These are phyloP conservation scores for Xylaria sp. DNA, from an alignment of 495 filamentous ascomycete genomes.

Conservation along the genomic window DNA sequence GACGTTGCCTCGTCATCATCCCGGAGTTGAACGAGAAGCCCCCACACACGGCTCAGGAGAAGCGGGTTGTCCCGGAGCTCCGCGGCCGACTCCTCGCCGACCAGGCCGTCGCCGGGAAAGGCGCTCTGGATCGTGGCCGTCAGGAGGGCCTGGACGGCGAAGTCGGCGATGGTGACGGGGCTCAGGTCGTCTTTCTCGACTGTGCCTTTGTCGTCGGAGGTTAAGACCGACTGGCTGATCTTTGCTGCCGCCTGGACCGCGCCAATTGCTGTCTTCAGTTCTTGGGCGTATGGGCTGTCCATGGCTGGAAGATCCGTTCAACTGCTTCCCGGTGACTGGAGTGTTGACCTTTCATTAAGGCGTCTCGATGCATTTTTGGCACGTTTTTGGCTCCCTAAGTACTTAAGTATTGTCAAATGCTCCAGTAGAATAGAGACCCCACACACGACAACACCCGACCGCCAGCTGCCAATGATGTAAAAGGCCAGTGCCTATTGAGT, in stretches of 20 bases:
- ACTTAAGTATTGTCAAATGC: too few relatives aligned
- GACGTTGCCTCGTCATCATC: conserved; percentile 37
- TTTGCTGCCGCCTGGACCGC: conserved; percentile 46
- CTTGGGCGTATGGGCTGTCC: conserved; percentile 47
- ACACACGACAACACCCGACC: not conserved
- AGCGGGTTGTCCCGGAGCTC: conserved; percentile 56
- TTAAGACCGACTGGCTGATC: conserved; percentile 47
- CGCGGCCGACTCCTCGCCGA: conserved; percentile 67
- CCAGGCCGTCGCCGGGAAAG: conserved; percentile 65
- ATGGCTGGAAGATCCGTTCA: conserved; percentile 25
- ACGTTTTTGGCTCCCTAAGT: too few relatives aligned
- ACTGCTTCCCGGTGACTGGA: not conserved
- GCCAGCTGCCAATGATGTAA: not conserved
- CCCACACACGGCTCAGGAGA: conserved; percentile 62
- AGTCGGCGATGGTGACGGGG: conserved; percentile 73
- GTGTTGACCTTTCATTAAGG: not conserved
- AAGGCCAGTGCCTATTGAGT: not conserved
- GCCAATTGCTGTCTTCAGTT: conserved; percentile 39
- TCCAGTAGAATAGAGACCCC: not conserved
- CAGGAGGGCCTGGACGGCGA: conserved; percentile 69
- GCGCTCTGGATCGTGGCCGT: conserved; percentile 58
- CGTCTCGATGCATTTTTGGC: not conserved
- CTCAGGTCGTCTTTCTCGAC: conserved; percentile 63
- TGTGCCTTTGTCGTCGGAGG: conserved; percentile 41
- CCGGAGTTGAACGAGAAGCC: conserved; percentile 48